Evolutionary conservation across 495 filamentous ascomycete species (phyloP).

Genomic region (Aspergillus diversus): DNA sequence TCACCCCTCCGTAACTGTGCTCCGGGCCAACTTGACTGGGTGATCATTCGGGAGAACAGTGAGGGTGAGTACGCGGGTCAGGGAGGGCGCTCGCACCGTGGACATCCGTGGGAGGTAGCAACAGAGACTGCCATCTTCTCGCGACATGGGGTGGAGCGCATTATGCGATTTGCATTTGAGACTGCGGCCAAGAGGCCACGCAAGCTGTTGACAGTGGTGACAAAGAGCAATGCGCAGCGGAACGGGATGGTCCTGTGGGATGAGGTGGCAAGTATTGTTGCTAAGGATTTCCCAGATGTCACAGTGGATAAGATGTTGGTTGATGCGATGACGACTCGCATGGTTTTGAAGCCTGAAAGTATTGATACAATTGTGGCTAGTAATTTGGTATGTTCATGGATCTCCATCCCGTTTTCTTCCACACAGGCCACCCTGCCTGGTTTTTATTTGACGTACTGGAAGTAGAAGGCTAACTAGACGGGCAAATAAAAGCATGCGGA

Average conservation of each 20-base stretch:
- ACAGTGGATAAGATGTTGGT: slow-evolving; percentile 61
- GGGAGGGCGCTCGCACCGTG: slow-evolving; percentile 55
- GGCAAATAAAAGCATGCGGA: slow-evolving; percentile 49
- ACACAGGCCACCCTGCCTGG: not conserved
- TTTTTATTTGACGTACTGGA: not conserved
- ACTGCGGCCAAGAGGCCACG: slow-evolving; percentile 48
- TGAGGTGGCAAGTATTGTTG: slow-evolving; percentile 50
- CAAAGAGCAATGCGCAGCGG: slow-evolving; percentile 62
- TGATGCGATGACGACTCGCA: slow-evolving; percentile 61
- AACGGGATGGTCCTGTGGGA: slow-evolving; percentile 65
- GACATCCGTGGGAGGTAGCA: slow-evolving; percentile 54
- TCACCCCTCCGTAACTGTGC: slow-evolving; percentile 53
- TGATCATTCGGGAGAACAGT: slow-evolving; percentile 61
- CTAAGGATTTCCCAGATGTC: slow-evolving; percentile 56
- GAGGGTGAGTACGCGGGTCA: slow-evolving; percentile 63
- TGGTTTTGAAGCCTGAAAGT: slow-evolving; percentile 57
- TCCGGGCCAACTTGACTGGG: slow-evolving; percentile 53
- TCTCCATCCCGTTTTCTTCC: not conserved
- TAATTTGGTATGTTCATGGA: slow-evolving; percentile 45
- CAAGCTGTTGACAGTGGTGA: slow-evolving; percentile 59
- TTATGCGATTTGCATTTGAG: slow-evolving; percentile 61
- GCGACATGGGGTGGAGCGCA: slow-evolving; percentile 54
- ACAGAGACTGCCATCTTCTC: slow-evolving; percentile 61
- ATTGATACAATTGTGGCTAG: slow-evolving; percentile 61
- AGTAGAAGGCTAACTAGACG: slow-evolving; percentile 7